Percentiles rank a stretch among this genome's conserved stretches.
These are phyloP conservation scores for Fusarium oxysporum DNA, from an alignment of 2,329 filamentous ascomycete species.

Conservation along the genomic window DNA sequence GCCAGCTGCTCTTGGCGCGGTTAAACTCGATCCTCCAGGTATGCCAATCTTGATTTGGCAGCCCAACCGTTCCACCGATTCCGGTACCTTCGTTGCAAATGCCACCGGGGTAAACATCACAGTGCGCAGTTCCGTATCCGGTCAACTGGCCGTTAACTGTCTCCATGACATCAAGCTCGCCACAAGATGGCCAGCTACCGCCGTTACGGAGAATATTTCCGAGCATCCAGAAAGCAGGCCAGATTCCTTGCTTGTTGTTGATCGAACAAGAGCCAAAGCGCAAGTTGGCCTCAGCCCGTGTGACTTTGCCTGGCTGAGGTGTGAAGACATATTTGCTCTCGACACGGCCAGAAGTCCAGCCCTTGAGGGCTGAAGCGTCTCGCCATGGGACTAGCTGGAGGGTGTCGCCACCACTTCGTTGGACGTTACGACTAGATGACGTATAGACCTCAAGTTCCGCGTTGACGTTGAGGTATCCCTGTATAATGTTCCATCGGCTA, in stretches of 20 bases:
- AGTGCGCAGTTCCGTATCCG: constrained; percentile 36
- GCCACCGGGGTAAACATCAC: constrained; percentile 51
- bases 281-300: constrained; percentile 58
- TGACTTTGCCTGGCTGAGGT: constrained; percentile 53
- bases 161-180: constrained; percentile 39
- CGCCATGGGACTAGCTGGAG: constrained; percentile 62
- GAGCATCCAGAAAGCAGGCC: constrained; percentile 46
- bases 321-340: constrained; percentile 61
- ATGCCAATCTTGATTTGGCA: constrained; percentile 55
- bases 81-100: constrained; percentile 62
- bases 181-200: constrained; percentile 40
- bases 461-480: constrained; percentile 57
- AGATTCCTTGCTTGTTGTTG: constrained; percentile 58
- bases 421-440: constrained; percentile 57
- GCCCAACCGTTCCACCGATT: constrained; percentile 47
- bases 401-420: constrained; percentile 61
- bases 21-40: constrained; percentile 62
- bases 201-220: constrained; percentile 36
- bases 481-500: constrained; percentile 59
- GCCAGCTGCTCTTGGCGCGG: constrained; percentile 56
- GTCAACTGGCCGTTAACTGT: constrained; percentile 34
- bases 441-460: constrained; percentile 62
- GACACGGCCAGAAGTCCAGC: constrained; percentile 63
- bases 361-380: constrained; percentile 45
- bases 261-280: constrained; percentile 56